These are phyloP conservation scores for Penicillium simplicissimum DNA, from an alignment of 495 filamentous ascomycete species.

Conservation along the genomic window DNA sequence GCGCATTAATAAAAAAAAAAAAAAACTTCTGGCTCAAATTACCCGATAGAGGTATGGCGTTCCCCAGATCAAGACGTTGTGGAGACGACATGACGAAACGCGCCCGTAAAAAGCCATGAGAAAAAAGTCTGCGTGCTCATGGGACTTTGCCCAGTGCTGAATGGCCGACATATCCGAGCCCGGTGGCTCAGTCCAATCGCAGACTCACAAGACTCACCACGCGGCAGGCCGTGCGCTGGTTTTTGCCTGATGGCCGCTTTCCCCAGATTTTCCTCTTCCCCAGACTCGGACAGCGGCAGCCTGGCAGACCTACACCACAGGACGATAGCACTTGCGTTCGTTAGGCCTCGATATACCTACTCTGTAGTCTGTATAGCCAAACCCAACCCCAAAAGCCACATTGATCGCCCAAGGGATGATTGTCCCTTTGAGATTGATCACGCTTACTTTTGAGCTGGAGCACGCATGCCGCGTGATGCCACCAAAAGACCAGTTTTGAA, in stretches of 20 bases:
- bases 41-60: slow-evolving; percentile 4
- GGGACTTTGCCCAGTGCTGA: slow-evolving; percentile 15
- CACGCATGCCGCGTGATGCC: slow-evolving; percentile 2
- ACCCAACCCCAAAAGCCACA: background rate
- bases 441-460: background rate
- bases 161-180: slow-evolving; percentile 28
- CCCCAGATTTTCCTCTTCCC: slow-evolving; percentile 33
- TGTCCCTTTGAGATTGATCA: background rate
- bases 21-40: slow-evolving; percentile 4
- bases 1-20: background rate
- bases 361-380: background rate
- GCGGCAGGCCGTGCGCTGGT: background rate
- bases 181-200: slow-evolving; percentile 5
- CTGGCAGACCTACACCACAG: background rate
- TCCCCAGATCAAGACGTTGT: slow-evolving; percentile 12
- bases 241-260: slow-evolving; percentile 10
- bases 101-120: background rate
- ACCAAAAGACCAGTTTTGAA: background rate
- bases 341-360: background rate
- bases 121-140: slow-evolving; percentile 19
- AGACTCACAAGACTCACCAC: background rate
- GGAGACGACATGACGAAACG: slow-evolving; percentile 5
- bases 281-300: slow-evolving; percentile 13
- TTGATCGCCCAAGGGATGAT: background rate
- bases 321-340: background rate